Evolutionary conservation across 176 grass and related monocot genomes (phyloP).

Genomic region (Dactylis glomerata): DNA sequence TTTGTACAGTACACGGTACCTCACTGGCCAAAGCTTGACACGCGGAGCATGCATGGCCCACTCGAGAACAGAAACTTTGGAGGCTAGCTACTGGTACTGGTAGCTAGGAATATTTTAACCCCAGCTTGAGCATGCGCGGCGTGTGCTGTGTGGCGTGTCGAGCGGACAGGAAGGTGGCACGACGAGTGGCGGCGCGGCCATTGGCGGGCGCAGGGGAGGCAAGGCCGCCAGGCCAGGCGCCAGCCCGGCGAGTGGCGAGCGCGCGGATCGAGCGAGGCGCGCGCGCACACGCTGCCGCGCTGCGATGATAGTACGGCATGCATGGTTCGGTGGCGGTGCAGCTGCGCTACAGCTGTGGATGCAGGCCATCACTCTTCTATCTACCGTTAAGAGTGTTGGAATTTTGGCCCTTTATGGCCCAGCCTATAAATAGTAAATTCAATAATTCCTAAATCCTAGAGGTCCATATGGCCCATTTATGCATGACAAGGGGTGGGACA

Average conservation of each 20-base stretch:
- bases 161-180: slow-evolving; percentile 9
- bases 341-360: slow-evolving; percentile 23
- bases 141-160: slow-evolving; percentile 41
- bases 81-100: slow-evolving; percentile 13
- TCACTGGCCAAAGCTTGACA: background rate
- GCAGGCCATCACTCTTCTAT: too few species aligned
- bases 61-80: slow-evolving; percentile 18
- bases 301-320: background rate
- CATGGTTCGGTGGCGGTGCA: background rate
- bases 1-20: slow-evolving; percentile 26
- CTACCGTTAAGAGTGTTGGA: too few species aligned
- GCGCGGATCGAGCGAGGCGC: slow-evolving; percentile 22
- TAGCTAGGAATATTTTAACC: background rate
- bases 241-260: slow-evolving; percentile 37
- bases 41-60: slow-evolving; percentile 28
- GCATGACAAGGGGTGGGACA: too few species aligned
- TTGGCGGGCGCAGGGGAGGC: slow-evolving; percentile 16
- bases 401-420: too few species aligned
- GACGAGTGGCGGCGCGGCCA: slow-evolving; percentile 52
- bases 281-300: background rate
- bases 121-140: slow-evolving; percentile 39
- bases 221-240: slow-evolving; percentile 5
- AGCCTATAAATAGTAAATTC: too few species aligned
- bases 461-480: too few species aligned
- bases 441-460: too few species aligned